A percentile compares a stretch with the other conserved stretches of the same genome.
Conservation (phyloP, 257 asterid species). For the Handroanthus guayacan region DNA sequence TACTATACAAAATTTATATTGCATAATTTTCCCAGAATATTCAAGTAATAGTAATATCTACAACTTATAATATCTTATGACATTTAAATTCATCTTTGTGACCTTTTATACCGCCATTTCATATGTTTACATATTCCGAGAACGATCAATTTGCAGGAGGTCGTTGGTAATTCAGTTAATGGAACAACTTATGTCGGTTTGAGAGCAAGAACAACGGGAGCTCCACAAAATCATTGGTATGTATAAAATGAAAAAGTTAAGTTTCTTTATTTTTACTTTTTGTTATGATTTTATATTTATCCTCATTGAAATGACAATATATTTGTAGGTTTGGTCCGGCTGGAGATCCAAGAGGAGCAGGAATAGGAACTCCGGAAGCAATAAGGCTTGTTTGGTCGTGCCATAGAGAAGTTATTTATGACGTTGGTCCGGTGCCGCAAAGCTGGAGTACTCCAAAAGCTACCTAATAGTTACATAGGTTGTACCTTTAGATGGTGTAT, state of each 20-base stretch:
- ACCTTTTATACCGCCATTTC: background rate
- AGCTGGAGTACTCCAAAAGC: constrained; percentile 64
- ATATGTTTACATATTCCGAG: background rate
- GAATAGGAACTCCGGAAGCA: constrained; percentile 94
- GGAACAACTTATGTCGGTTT: constrained; percentile 96
- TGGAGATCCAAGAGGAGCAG: constrained; percentile 93
- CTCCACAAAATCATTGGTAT: constrained; percentile 97
- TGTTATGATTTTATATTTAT: background rate
- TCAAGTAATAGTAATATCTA: too few species aligned
- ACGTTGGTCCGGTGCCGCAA: constrained; percentile 73
- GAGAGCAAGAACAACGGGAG: constrained; percentile 94
- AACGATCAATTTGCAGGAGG: constrained; percentile 54
- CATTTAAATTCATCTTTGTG: background rate
- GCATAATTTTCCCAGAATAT: too few species aligned
- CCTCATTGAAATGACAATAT: background rate
- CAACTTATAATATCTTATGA: too few species aligned
- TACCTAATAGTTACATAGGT: constrained; percentile 35
- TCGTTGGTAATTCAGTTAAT: constrained; percentile 84
- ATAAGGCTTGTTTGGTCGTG: constrained; percentile 93
- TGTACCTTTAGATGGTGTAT: background rate
- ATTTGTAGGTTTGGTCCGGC: constrained; percentile 85
- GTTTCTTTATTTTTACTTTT: background rate
- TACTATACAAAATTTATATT: too few species aligned
- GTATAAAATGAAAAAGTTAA: background rate
- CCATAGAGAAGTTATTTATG: constrained; percentile 84